Evolutionary conservation across 371 early-diverging fungal genomes (phyloP), one percentile per base, ranked within the genome.

Genomic region (Mucor ambiguus): DNA sequence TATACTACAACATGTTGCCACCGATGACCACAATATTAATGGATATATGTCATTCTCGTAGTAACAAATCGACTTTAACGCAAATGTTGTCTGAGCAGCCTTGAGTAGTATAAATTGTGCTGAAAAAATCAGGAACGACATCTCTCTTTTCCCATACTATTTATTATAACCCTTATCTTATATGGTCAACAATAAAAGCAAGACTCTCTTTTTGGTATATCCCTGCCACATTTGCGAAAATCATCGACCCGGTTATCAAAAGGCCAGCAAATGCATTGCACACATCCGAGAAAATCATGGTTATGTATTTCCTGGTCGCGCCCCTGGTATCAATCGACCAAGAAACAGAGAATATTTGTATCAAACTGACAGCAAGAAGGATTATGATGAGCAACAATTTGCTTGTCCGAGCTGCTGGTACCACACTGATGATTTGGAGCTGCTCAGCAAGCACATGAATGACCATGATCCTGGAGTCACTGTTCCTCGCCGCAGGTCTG

Each of bases 391-490:
- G 24, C 46, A 46, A 4, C 46, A 46, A 10, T 46, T 9, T 46
- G 46, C 46, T 46, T 46, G 46, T 46, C n/a, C 46, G 22, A 46
- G 46, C 10, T 46, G 46, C 46, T 46, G 46, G 46, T 46, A 46
- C 8, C 46, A 46, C 20, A 46, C 46, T 0, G 22, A 22, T 46
- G 20, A 20, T 46, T 9, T 46, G 46, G 22, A 22, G 10, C 46
- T 46, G 22, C 22, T 46, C 11, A 22, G 3, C 20, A 3, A n/a
- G n/a, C 46, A 46, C 18, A n/a, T 46, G 46, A 3, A 46, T 10
- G 46, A 3, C 8, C 46, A 46, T 20, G 22, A 46, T 20, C 46
- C 46, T 46, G 46, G 46, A 46, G 46, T 46, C 10, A 8, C 22
- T 46, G 20, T 11, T 22, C 46, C 46, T 22, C 46, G 22, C 9